Conservation (phyloP, 2,329 filamentous ascomycete species). For the Acrodontium crateriforme region DNA sequence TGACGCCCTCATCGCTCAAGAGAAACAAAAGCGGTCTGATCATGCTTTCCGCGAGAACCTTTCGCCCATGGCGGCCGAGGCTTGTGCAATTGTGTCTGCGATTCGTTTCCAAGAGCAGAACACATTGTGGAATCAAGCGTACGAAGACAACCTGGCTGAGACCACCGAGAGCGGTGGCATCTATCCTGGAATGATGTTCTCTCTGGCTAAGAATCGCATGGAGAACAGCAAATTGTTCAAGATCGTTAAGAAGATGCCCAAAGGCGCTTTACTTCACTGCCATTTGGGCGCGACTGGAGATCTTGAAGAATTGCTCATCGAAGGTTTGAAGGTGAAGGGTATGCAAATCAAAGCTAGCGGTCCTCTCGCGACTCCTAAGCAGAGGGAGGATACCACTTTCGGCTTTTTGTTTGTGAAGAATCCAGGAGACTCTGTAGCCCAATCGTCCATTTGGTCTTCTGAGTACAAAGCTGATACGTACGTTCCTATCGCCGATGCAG, state of each 20-base stretch:
- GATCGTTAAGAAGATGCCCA: conserved; percentile 76
- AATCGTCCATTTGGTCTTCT: conserved; percentile 49
- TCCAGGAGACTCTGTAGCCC: conserved; percentile 23
- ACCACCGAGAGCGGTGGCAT: conserved; percentile 45
- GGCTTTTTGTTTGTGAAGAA: conserved; percentile 39
- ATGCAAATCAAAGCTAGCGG: conserved; percentile 54
- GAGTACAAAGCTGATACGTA: conserved; percentile 47
- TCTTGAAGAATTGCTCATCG: conserved; percentile 62
- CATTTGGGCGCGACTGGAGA: conserved; percentile 89
- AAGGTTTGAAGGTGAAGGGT: conserved; percentile 56
- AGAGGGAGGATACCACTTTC: conserved; percentile 47
- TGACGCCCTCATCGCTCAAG: conserved; percentile 61
- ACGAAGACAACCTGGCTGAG: conserved; percentile 56
- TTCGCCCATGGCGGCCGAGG: conserved; percentile 63
- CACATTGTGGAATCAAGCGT: conserved; percentile 60
- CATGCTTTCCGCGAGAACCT: conserved; percentile 58
- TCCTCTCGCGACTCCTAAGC: conserved; percentile 40
- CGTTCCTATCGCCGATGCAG: conserved; percentile 47
- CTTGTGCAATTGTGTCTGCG: conserved; percentile 63
- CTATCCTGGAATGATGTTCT: conserved; percentile 90
- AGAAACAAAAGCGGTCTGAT: conserved; percentile 69
- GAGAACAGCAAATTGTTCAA: conserved; percentile 73
- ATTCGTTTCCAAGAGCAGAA: conserved; percentile 67
- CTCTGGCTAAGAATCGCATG: conserved; percentile 71
- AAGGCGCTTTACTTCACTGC: conserved; percentile 73